Conservation (phyloP, 495 filamentous ascomycete species). For the Tuber aestivum region DNA sequence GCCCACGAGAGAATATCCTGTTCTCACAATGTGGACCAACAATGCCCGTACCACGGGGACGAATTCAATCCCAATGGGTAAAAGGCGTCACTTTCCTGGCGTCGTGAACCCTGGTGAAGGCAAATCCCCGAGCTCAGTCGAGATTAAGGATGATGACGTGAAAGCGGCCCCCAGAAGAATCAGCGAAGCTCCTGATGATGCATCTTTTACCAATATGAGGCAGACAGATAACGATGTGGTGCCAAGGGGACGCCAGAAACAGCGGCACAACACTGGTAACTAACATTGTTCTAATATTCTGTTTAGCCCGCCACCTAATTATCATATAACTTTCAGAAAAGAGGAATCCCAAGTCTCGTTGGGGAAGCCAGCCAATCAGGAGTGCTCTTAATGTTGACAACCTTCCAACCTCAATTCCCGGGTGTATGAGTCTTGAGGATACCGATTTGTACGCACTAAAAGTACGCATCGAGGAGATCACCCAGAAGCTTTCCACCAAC, state of each 20-base stretch:
- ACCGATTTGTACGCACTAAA: conserved; percentile 43
- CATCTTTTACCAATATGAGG: background rate
- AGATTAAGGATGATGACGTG: background rate
- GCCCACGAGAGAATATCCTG: background rate
- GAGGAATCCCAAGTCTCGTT: background rate
- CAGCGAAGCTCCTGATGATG: background rate
- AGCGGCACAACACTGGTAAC: background rate
- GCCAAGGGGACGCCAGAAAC: background rate
- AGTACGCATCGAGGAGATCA: conserved; percentile 44
- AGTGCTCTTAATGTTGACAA: background rate
- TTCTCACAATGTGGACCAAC: background rate
- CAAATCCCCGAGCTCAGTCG: background rate
- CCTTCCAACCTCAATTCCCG: conserved; percentile 42
- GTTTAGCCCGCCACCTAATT: background rate
- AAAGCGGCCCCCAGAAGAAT: background rate
- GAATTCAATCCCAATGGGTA: background rate
- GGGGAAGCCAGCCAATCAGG: background rate
- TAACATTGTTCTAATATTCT: background rate
- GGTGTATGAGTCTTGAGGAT: conserved; percentile 44
- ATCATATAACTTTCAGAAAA: background rate
- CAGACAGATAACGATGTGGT: background rate
- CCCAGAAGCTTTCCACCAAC: conserved; percentile 43
- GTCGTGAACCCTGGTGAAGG: background rate
- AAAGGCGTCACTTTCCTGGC: background rate
- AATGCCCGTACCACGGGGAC: background rate